Percentiles rank a stretch among this genome's conserved stretches.
Conservation (phyloP, 2,329 filamentous ascomycete genomes). For the Talaromyces sp. region DNA sequence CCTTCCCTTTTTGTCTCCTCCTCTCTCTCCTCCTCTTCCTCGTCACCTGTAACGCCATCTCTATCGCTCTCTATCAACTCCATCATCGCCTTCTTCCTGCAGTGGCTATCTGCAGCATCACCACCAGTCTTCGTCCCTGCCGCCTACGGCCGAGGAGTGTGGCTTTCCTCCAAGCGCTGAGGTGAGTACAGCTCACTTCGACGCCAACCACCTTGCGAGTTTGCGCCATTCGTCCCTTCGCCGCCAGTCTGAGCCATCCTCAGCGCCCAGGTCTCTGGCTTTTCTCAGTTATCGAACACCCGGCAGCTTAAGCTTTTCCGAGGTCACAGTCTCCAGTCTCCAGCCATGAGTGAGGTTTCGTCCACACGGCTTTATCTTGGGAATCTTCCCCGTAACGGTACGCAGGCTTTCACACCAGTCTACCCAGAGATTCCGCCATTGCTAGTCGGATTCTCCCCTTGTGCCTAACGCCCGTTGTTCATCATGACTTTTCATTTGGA, state of each 20-base stretch:
- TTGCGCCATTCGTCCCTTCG: neutral
- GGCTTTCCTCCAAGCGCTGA: slow-evolving; percentile 1
- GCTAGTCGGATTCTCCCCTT: slow-evolving; percentile 11
- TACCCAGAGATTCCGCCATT: slow-evolving; percentile 18
- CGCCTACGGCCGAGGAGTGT: neutral
- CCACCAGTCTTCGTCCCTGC: neutral
- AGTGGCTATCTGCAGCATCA: neutral
- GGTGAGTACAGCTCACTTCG: slow-evolving; percentile 7
- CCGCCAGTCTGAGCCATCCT: neutral
- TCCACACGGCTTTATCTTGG: slow-evolving; percentile 94
- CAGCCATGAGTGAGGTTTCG: slow-evolving; percentile 75
- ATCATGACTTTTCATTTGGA: slow-evolving; percentile 11
- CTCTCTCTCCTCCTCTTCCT: neutral
- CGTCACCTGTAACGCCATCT: neutral
- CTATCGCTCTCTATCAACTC: neutral
- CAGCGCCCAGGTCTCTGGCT: neutral
- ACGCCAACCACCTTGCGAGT: slow-evolving; percentile 1
- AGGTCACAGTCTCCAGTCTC: neutral
- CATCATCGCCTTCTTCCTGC: neutral
- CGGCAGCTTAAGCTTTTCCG: neutral
- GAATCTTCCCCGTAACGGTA: slow-evolving; percentile 95
- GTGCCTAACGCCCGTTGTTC: slow-evolving; percentile 6
- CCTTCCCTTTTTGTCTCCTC: neutral
- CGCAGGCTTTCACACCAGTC: slow-evolving; percentile 39
- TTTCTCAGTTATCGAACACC: neutral